These are phyloP conservation scores for Populus alba DNA, from an alignment of 345 rosid species.

Conservation along the genomic window DNA sequence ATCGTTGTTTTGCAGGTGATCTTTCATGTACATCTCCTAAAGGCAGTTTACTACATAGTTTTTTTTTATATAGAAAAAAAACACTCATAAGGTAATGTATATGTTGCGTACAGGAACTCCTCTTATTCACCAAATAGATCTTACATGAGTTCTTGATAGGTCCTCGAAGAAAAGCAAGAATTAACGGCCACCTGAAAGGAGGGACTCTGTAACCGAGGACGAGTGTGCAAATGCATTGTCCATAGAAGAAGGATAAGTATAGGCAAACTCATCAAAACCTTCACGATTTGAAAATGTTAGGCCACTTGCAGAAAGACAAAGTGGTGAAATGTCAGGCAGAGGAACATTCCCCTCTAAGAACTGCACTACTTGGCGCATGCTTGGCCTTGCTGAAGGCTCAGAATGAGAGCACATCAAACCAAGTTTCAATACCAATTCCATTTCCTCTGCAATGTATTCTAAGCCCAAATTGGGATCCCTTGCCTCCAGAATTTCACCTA, in stretches of 20 bases:
- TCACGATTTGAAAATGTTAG: constrained; percentile 30
- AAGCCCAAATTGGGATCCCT: constrained; percentile 33
- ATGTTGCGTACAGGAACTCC: too few relatives aligned
- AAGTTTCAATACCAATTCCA: constrained; percentile 51
- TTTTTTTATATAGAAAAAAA: too few relatives aligned
- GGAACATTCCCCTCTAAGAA: constrained; percentile 42
- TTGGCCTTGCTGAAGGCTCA: constrained; percentile 46
- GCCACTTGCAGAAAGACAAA: constrained; percentile 39
- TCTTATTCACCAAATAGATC: too few relatives aligned
- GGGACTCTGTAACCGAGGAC: constrained; percentile 47
- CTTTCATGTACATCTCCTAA: too few relatives aligned
- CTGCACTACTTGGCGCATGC: constrained; percentile 55
- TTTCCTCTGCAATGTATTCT: constrained; percentile 37
- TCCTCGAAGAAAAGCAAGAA: background rate
- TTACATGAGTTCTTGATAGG: too few relatives aligned
- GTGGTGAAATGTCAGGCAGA: constrained; percentile 39
- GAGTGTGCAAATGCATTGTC: constrained; percentile 29
- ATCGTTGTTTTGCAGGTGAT: too few relatives aligned
- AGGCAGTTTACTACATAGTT: too few relatives aligned
- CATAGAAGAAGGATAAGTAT: constrained; percentile 39
- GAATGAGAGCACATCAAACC: constrained; percentile 59
- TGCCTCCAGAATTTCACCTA: constrained; percentile 20
- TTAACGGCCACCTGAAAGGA: constrained; percentile 60
- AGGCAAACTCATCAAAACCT: constrained; percentile 43
- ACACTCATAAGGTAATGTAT: too few relatives aligned